Evolutionary conservation across 2,329 filamentous ascomycete species (phyloP), one percentile per base, ranked within the genome.

Genomic region (Penicillium olsonii): DNA sequence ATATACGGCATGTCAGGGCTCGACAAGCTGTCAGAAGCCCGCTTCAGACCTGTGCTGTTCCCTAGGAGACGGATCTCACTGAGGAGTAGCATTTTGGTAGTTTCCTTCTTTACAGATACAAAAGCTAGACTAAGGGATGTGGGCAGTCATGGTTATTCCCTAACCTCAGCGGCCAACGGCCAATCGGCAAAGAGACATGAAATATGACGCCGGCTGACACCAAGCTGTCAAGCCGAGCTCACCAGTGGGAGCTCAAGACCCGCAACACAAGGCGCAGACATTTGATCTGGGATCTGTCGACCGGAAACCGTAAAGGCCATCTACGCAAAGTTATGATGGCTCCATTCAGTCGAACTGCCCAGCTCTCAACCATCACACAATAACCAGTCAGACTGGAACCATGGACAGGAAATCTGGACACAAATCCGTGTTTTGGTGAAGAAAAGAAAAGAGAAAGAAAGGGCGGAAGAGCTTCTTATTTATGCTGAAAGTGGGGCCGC

Each of bases 231-330:
- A 76, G 77, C 81, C 79, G 81, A 83, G 82, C 82, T 90, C 86
- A 87, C 80, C 79, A 74, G 60, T 67, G 81, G 85, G 85, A 88
- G 79, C 83, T 82, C 80, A 83, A 82, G 83, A 80, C 79, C 65
- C 61, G 64, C 69, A 75, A 68, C 65, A 66, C 66, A 63, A 66
- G 73, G 77, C 72, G 78, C 78, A 75, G 73, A 76, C 64, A 58
- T 65, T 94, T 82, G 67, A 73, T 96, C 87, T 95, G 73, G 89
- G 87, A 94, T 85, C 88, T 94, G 91, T 95, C 90, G 88, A 91
- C 89, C 84, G 87, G 88, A 92, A 75, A 90, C 87, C 85, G 52
- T 59, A 81, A 88, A 52, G 56, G 54, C 84, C 88, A 90, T 85
- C 73, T 65, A 67, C 62, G 37, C 63, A 44, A 64, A 61, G 33